A percentile compares a stretch with the other conserved stretches of the same genome.
phyloP scores from a whole-genome alignment of 2,329 filamentous ascomycete species.

The Ascochyta koolunga region DNA sequence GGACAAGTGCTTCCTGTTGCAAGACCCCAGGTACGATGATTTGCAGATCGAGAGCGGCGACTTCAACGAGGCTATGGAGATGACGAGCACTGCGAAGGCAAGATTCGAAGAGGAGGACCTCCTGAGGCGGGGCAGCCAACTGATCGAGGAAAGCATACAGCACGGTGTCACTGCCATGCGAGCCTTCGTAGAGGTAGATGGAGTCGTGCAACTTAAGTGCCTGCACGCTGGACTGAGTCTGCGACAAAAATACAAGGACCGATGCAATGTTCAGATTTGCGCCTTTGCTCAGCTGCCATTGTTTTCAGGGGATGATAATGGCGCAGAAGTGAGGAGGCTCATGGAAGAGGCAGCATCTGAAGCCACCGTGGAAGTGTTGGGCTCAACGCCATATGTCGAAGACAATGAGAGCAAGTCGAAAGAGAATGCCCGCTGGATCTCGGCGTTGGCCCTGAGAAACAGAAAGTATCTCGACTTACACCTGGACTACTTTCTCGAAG shows the following conservation, averaged over 20 bases:
- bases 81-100: constrained; percentile 66
- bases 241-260: constrained; percentile 59
- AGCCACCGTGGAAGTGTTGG: constrained; percentile 63
- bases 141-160: constrained; percentile 68
- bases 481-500: constrained; percentile 71
- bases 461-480: constrained; percentile 71
- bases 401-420: constrained; percentile 54
- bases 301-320: constrained; percentile 61
- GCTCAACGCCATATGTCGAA: constrained; percentile 75
- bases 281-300: constrained; percentile 74
- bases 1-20: constrained; percentile 69
- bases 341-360: constrained; percentile 54
- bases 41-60: constrained; percentile 65
- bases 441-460: constrained; percentile 58
- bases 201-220: constrained; percentile 63
- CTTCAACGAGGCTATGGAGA: constrained; percentile 68
- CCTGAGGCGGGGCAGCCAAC: constrained; percentile 66
- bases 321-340: constrained; percentile 58
- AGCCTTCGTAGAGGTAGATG: constrained; percentile 74
- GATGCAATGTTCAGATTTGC: constrained; percentile 69
- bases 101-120: constrained; percentile 68
- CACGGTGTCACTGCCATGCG: constrained; percentile 72
- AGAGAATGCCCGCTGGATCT: constrained; percentile 68
- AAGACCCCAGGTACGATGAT: constrained; percentile 64
- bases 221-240: constrained; percentile 63